These are phyloP conservation scores for Corinectria fuckeliana DNA, from an alignment of 2,329 filamentous ascomycete genomes.

Conservation along the genomic window DNA sequence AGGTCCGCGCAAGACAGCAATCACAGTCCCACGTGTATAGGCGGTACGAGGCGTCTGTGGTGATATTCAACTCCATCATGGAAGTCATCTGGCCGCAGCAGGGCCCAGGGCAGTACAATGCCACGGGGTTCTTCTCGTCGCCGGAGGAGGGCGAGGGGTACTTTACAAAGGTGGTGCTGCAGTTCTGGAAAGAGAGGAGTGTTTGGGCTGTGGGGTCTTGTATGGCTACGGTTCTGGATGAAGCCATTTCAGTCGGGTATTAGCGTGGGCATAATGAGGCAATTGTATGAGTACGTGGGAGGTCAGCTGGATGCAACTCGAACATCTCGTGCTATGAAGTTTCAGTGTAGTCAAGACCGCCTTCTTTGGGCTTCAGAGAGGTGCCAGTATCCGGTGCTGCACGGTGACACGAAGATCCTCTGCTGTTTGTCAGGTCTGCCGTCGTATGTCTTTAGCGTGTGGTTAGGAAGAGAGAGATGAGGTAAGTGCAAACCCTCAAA, in stretches of 20 bases:
- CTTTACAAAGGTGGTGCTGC: not conserved
- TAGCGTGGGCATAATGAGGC: not conserved
- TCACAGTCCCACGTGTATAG: not conserved
- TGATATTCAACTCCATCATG: conserved; percentile 17
- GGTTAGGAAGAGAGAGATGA: too few species aligned
- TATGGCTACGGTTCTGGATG: conserved; percentile 9
- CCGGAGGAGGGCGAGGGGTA: not conserved
- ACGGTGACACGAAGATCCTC: too few species aligned
- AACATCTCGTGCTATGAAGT: too few species aligned
- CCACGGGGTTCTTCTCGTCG: not conserved
- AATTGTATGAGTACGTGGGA: too few species aligned
- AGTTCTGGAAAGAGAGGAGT: conserved; percentile 9
- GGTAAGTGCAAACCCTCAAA: too few species aligned
- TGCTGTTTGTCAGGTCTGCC: too few species aligned
- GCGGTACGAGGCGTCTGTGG: conserved; percentile 2
- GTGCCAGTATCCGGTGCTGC: too few species aligned
- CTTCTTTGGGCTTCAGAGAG: too few species aligned
- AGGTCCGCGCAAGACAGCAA: conserved; percentile 26
- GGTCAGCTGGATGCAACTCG: too few species aligned
- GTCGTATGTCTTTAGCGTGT: too few species aligned
- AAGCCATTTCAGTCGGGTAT: conserved; percentile 1
- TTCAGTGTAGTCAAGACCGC: too few species aligned
- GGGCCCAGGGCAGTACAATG: not conserved
- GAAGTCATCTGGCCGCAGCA: conserved; percentile 5
- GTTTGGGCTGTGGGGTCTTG: conserved; percentile 15